Conservation (phyloP, 2,329 filamentous ascomycete genomes). For the Didymella pomorum region DNA sequence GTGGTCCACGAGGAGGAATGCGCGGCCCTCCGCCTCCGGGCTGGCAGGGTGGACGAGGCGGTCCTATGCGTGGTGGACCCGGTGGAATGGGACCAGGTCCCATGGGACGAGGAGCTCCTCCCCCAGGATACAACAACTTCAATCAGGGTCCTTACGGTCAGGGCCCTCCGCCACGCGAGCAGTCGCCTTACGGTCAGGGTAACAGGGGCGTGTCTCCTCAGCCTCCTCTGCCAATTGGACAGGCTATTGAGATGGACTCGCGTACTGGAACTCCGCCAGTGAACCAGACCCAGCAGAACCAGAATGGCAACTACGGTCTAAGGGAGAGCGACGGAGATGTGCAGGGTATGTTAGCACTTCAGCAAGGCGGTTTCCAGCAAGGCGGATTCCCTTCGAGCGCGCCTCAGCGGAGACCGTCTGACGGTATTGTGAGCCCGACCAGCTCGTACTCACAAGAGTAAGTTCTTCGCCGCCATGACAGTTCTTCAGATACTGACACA, state of each 20-base stretch:
- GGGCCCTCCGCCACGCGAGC: constrained; percentile 42
- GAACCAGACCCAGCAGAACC: constrained; percentile 21
- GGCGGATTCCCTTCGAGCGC: constrained; percentile 41
- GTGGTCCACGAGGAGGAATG: constrained; percentile 49
- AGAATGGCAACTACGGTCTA: constrained; percentile 49
- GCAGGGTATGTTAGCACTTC: constrained; percentile 75
- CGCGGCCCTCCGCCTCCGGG: constrained; percentile 53
- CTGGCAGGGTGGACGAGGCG: constrained; percentile 51
- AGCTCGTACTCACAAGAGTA: constrained; percentile 80
- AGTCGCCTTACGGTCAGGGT: constrained; percentile 48
- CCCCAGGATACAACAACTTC: constrained; percentile 54
- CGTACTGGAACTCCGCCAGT: constrained; percentile 48
- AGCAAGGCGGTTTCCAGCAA: constrained; percentile 69
- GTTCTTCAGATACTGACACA: constrained; percentile 24
- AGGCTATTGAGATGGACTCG: constrained; percentile 83
- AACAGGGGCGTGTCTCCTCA: constrained; percentile 64
- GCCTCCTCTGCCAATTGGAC: constrained; percentile 60
- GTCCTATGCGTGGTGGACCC: constrained; percentile 41
- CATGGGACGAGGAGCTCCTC: constrained; percentile 53
- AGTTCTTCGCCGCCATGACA: constrained; percentile 45
- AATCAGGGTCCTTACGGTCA: constrained; percentile 39
- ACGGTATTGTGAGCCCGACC: constrained; percentile 59
- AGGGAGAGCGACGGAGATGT: constrained; percentile 75
- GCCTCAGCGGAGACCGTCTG: constrained; percentile 37
- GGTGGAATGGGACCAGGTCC: constrained; percentile 45